Conservation (phyloP, 345 rosid genomes). For the Citrus reticulata region DNA sequence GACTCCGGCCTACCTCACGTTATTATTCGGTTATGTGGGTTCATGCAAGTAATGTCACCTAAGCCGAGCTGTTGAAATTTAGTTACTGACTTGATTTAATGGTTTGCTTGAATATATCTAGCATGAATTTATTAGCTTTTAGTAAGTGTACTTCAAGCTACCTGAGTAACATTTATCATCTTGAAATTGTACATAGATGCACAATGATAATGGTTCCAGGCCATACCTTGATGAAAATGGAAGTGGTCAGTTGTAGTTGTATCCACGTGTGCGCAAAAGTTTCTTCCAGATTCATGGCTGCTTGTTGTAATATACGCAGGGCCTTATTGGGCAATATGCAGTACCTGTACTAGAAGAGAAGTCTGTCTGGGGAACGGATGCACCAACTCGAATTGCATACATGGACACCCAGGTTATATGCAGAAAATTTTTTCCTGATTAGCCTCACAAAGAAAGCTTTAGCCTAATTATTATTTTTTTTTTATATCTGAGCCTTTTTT, state of each 20-base stretch:
- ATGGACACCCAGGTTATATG: slow-evolving; percentile 90
- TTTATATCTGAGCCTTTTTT: not conserved
- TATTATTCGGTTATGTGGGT: slow-evolving; percentile 77
- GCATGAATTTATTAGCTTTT: no score
- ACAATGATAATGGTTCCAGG: not conserved
- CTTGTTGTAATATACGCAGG: slow-evolving; percentile 35
- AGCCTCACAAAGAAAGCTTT: not conserved
- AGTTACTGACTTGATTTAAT: not conserved
- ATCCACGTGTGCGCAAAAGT: no score
- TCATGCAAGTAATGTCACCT: slow-evolving; percentile 71
- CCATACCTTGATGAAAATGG: not conserved
- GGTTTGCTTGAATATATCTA: not conserved
- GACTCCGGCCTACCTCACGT: slow-evolving; percentile 73
- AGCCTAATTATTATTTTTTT: not conserved
- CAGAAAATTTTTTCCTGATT: not conserved
- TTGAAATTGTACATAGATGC: not conserved
- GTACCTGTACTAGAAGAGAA: slow-evolving; percentile 93
- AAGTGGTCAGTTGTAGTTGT: not conserved
- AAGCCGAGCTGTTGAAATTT: not conserved
- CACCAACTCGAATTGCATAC: slow-evolving; percentile 92
- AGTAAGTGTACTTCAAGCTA: no score
- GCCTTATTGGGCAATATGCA: slow-evolving; percentile 95
- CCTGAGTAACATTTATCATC: not conserved
- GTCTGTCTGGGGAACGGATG: slow-evolving; percentile 99
- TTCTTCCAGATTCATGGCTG: not conserved